Evolutionary conservation across 352 stramenopile genomes (phyloP), one percentile per base, ranked within the genome.

Genomic region (Hyaloperonospora brassicae): DNA sequence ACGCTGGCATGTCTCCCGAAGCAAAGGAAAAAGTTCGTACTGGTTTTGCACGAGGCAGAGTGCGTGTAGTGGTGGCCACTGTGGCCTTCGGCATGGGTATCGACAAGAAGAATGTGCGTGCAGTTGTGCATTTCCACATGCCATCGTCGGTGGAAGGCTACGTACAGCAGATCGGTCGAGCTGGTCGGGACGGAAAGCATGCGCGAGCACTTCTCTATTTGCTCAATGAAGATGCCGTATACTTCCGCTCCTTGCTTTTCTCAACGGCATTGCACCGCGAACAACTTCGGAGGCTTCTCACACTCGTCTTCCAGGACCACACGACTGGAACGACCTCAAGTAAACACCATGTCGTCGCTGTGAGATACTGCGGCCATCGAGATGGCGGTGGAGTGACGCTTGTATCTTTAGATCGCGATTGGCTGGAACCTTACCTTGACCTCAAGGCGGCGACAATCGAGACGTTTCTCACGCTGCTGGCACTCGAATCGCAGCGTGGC

Each of bases 21-120:
- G 66, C 69, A 2, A 89, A 86, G 59, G 80, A 89, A 51, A 90
- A 91, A 56, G 69, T 90, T 42, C 79, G 79, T 0, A 72, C 56
- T 13, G 73, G 79, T 17, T 98, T 98, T 58, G 72, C 96, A 41
- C 69, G 79, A 55, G 95, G 95, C 6, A 65, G 79, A 47, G 76
- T 93, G 22, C 78, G 80, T 30, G 79, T 98, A 25, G 87, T 97
- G 46, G 93, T 98, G 61, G 96, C 96, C 4, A 99, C 96, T 10
- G 91, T 99, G 55, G 96, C 95, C 1, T 99, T 99, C 62, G 96
- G 96, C 9, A 97, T 98, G 80, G 97, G 97, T 49, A 99, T 99
- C 52, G 95, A 99, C 76, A 99, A 98, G 65, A 79, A 88, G 42
- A 96, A 99, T 72, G 90, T 99, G 22, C 79, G 84, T 5, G 98